Evolutionary conservation across 495 filamentous ascomycete genomes (phyloP), one percentile per base, ranked within the genome.

Genomic region (Darksidea phi): DNA sequence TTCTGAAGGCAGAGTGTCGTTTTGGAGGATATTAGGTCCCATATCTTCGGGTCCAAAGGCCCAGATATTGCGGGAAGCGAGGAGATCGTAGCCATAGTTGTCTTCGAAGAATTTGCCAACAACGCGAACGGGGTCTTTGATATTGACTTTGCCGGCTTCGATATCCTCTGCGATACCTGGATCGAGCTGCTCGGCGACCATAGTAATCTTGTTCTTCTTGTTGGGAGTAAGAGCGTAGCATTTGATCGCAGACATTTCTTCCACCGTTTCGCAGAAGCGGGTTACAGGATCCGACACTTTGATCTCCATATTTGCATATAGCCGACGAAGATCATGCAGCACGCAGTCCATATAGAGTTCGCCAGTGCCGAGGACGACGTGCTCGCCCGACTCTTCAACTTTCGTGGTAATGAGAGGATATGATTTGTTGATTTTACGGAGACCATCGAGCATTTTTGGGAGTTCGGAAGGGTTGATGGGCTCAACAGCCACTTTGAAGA

Each of bases 271-370:
- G 74, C 90, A 95, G 79, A 98, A 98, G 26, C 94, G 84, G 23
- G 95, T 97, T 18, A 97, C 95, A 5, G 94, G 94, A 70, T 98
- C 94, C 10, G 94, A 98, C 47, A 98, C 90, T 75, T 96, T 96
- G 74, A 97, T 84, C 70, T 98, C 95, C 94, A 98, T 98, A 70
- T 97, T 91, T n/a, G 93, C 91, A 73, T 96, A 98, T 20, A 97
- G 78, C 24, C 85, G 82, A 48, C 94, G 90, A 13, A 98, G 82
- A 71, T 98, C 94, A 74, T 98, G 91, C 34, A 98, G 84, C 26
- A 97, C 94, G 70, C 93, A 97, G 75, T 98, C 94, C 91, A 98
- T 97, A 76, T 97, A 97, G 6, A 98, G 80, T 70, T 98, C 94
- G 36, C 94, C 94, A 1, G 94, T 97, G 18, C 94, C 94, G 20